Conservation (phyloP, 257 asterid genomes). For the Forsythia suspensa region DNA sequence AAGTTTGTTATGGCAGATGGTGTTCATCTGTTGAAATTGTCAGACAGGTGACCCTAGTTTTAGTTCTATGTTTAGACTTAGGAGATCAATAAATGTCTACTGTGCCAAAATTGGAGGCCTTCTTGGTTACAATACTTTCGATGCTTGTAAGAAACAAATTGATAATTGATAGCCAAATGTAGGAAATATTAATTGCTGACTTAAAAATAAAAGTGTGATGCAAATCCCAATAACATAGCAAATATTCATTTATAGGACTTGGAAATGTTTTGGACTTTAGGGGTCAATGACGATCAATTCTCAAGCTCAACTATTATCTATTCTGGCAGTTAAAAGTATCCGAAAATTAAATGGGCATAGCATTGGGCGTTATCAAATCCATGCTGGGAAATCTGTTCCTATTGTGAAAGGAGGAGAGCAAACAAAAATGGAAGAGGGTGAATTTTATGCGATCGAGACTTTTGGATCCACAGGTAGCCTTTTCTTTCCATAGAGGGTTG, state of each 20-base stretch:
- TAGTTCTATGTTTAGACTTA: not conserved
- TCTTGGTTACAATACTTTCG: not conserved
- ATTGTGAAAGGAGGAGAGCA: constrained; percentile 98
- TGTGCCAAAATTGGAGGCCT: not conserved
- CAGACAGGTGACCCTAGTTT: not conserved
- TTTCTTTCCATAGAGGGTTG: not conserved
- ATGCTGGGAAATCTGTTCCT: constrained; percentile 98
- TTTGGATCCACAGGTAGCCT: constrained; percentile 90
- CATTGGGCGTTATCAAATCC: constrained; percentile 89
- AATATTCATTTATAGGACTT: not conserved
- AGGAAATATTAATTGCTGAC: not conserved
- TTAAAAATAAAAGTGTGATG: not conserved
- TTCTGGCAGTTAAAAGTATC: constrained; percentile 82
- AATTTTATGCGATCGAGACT: constrained; percentile 94
- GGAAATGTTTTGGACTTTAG: not conserved
- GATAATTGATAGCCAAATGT: not conserved
- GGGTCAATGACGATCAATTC: not conserved
- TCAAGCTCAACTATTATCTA: constrained; percentile 7
- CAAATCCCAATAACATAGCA: not conserved
- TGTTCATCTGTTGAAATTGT: not conserved
- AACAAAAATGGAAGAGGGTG: constrained; percentile 99
- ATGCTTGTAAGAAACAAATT: constrained; percentile 4
- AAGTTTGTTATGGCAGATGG: not conserved
- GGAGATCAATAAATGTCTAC: not conserved
- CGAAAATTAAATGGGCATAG: constrained; percentile 97